phyloP scores from a whole-genome alignment of 306 rosid species.

The Trichosanthes cucumerina region DNA sequence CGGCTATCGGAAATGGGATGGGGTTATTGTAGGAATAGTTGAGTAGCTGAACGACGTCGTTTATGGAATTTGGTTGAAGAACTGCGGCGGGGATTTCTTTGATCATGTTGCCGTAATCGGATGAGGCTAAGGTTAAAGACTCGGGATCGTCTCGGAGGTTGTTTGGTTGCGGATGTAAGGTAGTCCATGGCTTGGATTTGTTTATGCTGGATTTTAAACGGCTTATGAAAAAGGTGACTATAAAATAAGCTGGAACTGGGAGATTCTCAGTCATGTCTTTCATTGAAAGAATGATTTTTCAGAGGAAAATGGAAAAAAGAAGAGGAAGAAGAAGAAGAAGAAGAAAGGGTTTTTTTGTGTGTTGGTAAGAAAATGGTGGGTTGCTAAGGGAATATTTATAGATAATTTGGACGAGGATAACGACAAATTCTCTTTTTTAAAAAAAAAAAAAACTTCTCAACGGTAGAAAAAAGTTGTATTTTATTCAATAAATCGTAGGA shows the following conservation, averaged over 20 bases:
- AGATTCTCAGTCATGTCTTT: slow-evolving; percentile 24
- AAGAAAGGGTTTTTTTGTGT: neutral
- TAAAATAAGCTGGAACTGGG: slow-evolving; percentile 20
- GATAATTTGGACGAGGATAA: slow-evolving; percentile 29
- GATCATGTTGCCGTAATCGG: slow-evolving; percentile 55
- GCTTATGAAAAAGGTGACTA: slow-evolving; percentile 22
- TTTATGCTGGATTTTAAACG: slow-evolving; percentile 29
- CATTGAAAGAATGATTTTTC: neutral
- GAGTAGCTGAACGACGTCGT: slow-evolving; percentile 34
- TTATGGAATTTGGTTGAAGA: slow-evolving; percentile 30
- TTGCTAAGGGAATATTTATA: neutral
- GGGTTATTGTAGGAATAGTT: slow-evolving; percentile 29
- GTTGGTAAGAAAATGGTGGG: neutral
- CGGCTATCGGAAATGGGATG: slow-evolving; percentile 25
- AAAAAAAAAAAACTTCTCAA: neutral
- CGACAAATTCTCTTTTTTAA: too few species aligned
- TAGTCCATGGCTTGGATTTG: slow-evolving; percentile 23
- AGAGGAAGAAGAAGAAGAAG: slow-evolving; percentile 8
- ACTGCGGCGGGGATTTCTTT: slow-evolving; percentile 44
- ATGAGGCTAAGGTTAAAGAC: slow-evolving; percentile 36
- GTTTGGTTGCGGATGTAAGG: neutral
- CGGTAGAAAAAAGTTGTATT: neutral
- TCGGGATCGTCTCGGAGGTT: slow-evolving; percentile 29
- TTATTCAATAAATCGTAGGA: neutral
- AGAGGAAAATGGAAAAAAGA: neutral